Percentiles rank a stretch among this genome's conserved stretches.
phyloP scores from a whole-genome alignment of 2,329 filamentous ascomycete species.

The Zarea fungicola region DNA sequence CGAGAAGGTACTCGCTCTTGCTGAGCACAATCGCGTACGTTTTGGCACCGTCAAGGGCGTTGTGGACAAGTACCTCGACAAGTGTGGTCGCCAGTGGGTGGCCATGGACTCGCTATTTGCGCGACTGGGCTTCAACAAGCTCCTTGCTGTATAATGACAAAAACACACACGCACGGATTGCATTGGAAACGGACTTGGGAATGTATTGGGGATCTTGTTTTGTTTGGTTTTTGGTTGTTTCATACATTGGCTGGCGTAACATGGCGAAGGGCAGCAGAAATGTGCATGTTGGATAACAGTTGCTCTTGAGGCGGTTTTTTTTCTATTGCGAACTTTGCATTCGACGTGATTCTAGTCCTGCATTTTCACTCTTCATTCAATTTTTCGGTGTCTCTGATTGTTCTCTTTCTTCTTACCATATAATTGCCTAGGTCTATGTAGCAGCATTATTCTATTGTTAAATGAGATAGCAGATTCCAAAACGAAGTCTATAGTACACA shows the following conservation, averaged over 20 bases:
- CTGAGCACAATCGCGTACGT: slow-evolving; percentile 73
- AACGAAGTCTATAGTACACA: no score
- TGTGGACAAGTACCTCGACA: slow-evolving; percentile 79
- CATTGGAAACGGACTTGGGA: no score
- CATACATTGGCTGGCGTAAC: slow-evolving; percentile 5
- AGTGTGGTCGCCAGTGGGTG: slow-evolving; percentile 88
- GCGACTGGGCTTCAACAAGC: slow-evolving; percentile 52
- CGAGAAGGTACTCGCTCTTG: slow-evolving; percentile 65
- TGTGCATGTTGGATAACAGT: not conserved
- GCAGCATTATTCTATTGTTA: no score
- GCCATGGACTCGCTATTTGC: slow-evolving; percentile 86
- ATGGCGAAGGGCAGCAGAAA: not conserved
- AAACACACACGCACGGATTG: not conserved
- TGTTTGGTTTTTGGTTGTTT: not conserved
- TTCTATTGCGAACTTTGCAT: not conserved
- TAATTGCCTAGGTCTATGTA: no score
- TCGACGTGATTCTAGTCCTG: not conserved
- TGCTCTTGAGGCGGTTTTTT: not conserved
- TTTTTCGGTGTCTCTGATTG: no score
- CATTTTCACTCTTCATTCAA: no score
- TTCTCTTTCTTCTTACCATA: no score
- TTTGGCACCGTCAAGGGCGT: slow-evolving; percentile 73
- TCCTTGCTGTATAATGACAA: slow-evolving; percentile 13
- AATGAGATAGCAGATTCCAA: no score
- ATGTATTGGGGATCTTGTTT: no score